Base-by-base conservation (phyloP, 495 filamentous ascomycete species). In the Aspergillus cristatus region DNA sequence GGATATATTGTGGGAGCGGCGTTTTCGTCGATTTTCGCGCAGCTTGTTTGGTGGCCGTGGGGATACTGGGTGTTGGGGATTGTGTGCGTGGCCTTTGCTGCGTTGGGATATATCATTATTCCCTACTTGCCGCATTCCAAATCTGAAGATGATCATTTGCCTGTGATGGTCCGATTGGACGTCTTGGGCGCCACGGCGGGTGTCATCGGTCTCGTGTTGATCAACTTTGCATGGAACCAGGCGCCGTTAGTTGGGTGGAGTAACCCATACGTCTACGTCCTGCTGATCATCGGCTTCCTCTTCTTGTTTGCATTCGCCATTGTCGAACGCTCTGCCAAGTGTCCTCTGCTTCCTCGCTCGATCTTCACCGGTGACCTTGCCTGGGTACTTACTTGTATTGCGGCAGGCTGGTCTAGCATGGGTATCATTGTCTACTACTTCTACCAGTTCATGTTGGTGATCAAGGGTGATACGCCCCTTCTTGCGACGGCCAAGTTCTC, bases 1-100 rank as follows among this genome's bases (percentile, higher is more conserved):
- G 78, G 81, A 0, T 62, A 54, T 16, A 45, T 75, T 2, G 7
- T 75, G 1, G 79, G 77, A 0, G 57, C 57, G 1, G 51, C 70
- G 0, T 72, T 81, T 38, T 56, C 64, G 0, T 54, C 58, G 1
- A 33, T 82, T 3, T 72, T 79, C 14, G 58, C 71, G 2, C 55
- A 73, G 20, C 43, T 67, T 4, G 65, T 60, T 2, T 78, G 71
- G 70, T 85, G 80, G 82, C 75, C 72, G 1, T 85, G 81, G 82
- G 60, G 71, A 0, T 84, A 72, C 46, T 84, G 71, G 72, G 54
- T 59, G 3, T 62, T 75, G 37, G 65, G 62, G 3, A 67, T 76
- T 39, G 52, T 69, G 11, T 65, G 65, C 17, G 37, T 60, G 0
- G 37, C 62, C 3, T 50, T 67, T 26, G 58, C 68, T 3, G 45